Conservation (phyloP, 768 basidiomycete species). For the Hypholoma sublateritium region DNA sequence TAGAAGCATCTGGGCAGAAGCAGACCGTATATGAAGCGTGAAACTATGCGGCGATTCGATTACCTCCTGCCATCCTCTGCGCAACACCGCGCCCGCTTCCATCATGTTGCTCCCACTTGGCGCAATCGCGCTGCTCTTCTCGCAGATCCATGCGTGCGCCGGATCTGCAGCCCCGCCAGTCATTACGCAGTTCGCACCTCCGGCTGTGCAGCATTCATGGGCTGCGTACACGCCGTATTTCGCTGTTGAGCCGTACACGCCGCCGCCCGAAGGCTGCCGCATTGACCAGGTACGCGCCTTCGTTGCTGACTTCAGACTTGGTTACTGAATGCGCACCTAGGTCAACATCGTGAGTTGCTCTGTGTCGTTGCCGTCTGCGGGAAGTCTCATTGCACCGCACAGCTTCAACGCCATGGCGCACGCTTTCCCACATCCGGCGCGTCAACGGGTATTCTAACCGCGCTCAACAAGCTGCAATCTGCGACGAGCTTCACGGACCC, state of each 20-base stretch:
- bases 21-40: too few species aligned
- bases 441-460: constrained; percentile 37
- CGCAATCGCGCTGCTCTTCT: too few species aligned
- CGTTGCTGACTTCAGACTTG: background rate
- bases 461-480: constrained; percentile 54
- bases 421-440: constrained; percentile 67
- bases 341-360: constrained; percentile 54
- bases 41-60: too few species aligned
- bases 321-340: constrained; percentile 27
- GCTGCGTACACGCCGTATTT: constrained; percentile 26
- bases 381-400: background rate
- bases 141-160: too few species aligned
- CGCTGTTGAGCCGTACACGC: constrained; percentile 20
- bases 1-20: too few species aligned
- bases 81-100: too few species aligned
- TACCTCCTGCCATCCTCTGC: too few species aligned
- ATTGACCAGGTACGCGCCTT: constrained; percentile 21
- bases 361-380: background rate
- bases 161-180: background rate
- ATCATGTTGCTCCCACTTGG: too few species aligned
- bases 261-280: constrained; percentile 20
- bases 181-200: constrained; percentile 8
- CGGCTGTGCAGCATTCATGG: constrained; percentile 19
- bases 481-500: constrained; percentile 42
- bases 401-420: constrained; percentile 83